Percentiles rank a stretch among this genome's conserved stretches.
Evolutionary conservation across 106 monocot species (phyloP).

Genomic region (Alisma plantagoaquatica): DNA sequence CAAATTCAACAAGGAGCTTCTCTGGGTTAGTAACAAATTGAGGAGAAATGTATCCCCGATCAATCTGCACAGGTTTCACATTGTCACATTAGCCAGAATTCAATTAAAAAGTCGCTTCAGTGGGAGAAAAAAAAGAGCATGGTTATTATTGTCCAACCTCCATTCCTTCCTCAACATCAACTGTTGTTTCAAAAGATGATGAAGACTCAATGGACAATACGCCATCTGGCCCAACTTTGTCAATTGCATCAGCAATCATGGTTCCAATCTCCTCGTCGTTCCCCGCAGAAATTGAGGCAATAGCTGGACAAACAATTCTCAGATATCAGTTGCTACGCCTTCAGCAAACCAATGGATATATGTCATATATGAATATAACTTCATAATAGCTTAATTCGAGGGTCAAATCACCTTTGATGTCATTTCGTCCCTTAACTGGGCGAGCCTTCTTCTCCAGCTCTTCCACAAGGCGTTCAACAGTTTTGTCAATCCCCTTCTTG

Average conservation of each 20-base stretch:
- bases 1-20: conserved; percentile 65
- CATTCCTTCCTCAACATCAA: conserved; percentile 69
- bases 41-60: conserved; percentile 69
- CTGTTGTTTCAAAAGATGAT: conserved; percentile 69
- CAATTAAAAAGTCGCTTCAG: too few relatives aligned
- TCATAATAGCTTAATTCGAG: too few relatives aligned
- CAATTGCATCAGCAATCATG: conserved; percentile 91
- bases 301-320: conserved; percentile 30
- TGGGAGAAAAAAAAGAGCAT: too few relatives aligned
- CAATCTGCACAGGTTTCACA: conserved; percentile 36
- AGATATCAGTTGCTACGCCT: not conserved
- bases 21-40: conserved; percentile 74
- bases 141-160: too few relatives aligned
- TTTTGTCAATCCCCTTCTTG: conserved; percentile 77
- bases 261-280: conserved; percentile 66
- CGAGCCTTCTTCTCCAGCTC: conserved; percentile 58
- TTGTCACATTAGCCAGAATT: too few relatives aligned
- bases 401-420: conserved; percentile 62
- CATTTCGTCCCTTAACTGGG: conserved; percentile 53
- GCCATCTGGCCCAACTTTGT: conserved; percentile 75
- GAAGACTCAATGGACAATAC: conserved; percentile 78
- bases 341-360: too few relatives aligned
- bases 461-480: conserved; percentile 43
- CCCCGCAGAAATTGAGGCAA: conserved; percentile 68
- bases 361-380: too few relatives aligned